A percentile compares a stretch with the other conserved stretches of the same genome.
These are phyloP conservation scores for Aspergillus sp. DNA, from an alignment of 2,329 filamentous ascomycete genomes.

Conservation along the genomic window DNA sequence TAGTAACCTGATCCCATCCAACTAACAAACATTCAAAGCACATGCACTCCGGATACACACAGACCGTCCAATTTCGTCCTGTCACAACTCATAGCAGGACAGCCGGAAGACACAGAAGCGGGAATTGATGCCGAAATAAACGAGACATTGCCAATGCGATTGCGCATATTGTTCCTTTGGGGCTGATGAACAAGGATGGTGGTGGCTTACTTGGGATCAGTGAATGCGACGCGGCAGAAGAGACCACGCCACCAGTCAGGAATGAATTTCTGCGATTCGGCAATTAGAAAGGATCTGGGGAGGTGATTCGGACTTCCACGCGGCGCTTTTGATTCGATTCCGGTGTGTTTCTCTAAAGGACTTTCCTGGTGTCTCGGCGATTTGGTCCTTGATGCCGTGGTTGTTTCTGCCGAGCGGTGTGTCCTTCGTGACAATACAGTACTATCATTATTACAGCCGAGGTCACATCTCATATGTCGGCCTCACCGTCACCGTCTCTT, in stretches of 20 bases:
- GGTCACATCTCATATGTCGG: slow-evolving; percentile 9
- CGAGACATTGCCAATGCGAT: background rate
- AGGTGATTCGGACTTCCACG: no score
- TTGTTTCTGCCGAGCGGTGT: background rate
- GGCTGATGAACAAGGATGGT: background rate
- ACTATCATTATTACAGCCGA: slow-evolving; percentile 11
- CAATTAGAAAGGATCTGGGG: no score
- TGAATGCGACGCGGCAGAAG: background rate
- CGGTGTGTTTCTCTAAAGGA: background rate
- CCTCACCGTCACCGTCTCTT: slow-evolving; percentile 2
- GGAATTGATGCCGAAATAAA: background rate
- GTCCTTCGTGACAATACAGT: background rate
- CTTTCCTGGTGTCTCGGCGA: background rate
- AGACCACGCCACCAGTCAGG: background rate
- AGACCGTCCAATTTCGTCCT: background rate
- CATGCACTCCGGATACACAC: background rate
- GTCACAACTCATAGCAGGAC: background rate
- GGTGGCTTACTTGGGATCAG: background rate
- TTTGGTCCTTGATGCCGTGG: background rate
- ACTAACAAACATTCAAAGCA: background rate
- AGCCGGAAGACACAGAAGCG: background rate
- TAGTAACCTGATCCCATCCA: background rate
- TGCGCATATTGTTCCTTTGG: background rate
- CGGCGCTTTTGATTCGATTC: background rate
- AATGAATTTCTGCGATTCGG: background rate